These are phyloP conservation scores for Stereum hirsutum DNA, from an alignment of 1,284 basidiomycete species.

Conservation along the genomic window DNA sequence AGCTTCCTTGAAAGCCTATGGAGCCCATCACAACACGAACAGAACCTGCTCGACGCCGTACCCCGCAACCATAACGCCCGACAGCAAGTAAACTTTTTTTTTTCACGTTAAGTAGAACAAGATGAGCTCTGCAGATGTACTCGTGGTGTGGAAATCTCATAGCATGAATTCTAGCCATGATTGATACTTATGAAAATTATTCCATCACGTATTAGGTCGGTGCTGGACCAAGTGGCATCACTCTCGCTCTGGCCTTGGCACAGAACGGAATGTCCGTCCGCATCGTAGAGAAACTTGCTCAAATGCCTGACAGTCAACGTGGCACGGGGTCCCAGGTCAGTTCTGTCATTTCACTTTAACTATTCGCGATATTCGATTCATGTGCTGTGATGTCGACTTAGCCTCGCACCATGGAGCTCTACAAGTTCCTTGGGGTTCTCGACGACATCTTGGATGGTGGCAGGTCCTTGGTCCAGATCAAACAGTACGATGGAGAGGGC, in stretches of 20 bases:
- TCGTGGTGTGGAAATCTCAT: too few relatives aligned
- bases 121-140: too few relatives aligned
- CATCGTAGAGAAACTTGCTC: constrained; percentile 23
- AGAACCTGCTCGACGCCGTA: too few relatives aligned
- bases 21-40: too few relatives aligned
- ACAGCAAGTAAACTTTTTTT: too few relatives aligned
- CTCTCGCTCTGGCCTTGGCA: constrained; percentile 15
- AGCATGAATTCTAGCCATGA: too few relatives aligned
- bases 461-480: background rate
- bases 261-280: constrained; percentile 22
- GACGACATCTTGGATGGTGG: constrained; percentile 13
- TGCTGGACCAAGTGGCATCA: constrained; percentile 17
- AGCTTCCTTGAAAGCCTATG: too few relatives aligned
- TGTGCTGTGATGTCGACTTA: constrained; percentile 5
- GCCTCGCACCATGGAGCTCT: constrained; percentile 21
- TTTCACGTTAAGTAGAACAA: too few relatives aligned
- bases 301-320: constrained; percentile 16
- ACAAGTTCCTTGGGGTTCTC: constrained; percentile 16
- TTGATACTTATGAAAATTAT: too few relatives aligned
- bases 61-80: too few relatives aligned
- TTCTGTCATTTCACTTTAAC: background rate
- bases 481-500: constrained; percentile 11
- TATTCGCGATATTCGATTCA: too few relatives aligned
- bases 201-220: too few relatives aligned
- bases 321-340: constrained; percentile 21